A percentile compares a stretch with the other conserved stretches of the same genome.
These are phyloP conservation scores for Magnolia kwangsiensis DNA, from an alignment of 164 flowering plant genomes.

Conservation along the genomic window DNA sequence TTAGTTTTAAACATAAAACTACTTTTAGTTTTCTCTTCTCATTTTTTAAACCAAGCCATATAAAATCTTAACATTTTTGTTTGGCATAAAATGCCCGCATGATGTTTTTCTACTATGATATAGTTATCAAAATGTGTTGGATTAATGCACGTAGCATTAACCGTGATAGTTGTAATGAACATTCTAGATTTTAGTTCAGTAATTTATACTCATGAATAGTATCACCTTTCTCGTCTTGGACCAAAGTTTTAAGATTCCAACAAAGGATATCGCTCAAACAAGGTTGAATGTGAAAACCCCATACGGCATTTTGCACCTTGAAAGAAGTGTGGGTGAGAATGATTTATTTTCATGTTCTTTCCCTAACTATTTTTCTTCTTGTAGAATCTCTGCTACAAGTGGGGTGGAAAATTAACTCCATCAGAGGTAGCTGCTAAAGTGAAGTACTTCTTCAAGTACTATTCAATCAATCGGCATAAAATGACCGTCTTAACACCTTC, in stretches of 20 bases:
- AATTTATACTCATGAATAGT: neutral
- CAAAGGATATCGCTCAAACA: neutral
- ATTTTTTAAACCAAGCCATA: no score
- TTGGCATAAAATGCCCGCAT: no score
- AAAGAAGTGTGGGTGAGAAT: neutral
- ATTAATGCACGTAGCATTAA: neutral
- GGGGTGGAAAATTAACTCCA: conserved; percentile 71
- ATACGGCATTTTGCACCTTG: neutral
- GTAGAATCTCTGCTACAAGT: conserved; percentile 83
- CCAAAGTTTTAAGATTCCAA: neutral
- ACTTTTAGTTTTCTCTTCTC: no score
- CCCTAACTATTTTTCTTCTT: neutral
- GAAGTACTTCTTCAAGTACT: conserved; percentile 91
- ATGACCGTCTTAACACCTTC: conserved; percentile 96
- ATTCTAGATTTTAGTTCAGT: neutral
- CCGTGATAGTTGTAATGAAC: neutral
- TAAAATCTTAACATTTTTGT: no score
- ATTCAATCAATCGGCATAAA: conserved; percentile 94
- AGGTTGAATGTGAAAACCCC: neutral
- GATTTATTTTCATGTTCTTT: neutral
- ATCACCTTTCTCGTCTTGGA: neutral
- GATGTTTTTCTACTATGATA: no score
- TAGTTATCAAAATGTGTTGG: neutral
- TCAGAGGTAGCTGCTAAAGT: conserved; percentile 83
- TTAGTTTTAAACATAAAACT: no score